A percentile compares a stretch with the other conserved stretches of the same genome.
These are phyloP conservation scores for Bryum argenteum DNA, from an alignment of 225 moss, liverwort and hornwort genomes.

Conservation along the genomic window DNA sequence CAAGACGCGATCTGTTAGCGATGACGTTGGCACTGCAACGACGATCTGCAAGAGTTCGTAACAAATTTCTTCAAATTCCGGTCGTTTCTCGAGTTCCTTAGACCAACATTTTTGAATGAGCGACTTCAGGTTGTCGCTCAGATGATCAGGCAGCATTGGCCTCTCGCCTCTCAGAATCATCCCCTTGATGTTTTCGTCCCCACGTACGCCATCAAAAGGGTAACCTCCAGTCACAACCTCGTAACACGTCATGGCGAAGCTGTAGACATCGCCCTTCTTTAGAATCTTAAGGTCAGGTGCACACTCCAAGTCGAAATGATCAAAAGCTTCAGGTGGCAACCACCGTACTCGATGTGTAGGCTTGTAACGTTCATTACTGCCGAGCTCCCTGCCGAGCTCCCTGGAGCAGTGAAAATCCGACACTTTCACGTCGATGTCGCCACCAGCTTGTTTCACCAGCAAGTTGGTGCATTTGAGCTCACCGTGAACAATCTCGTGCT, in stretches of 20 bases:
- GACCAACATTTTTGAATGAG: not conserved
- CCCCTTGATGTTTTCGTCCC: not conserved
- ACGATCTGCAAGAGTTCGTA: not conserved
- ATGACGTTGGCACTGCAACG: no score
- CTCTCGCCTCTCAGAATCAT: not conserved
- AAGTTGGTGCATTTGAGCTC: slow-evolving; percentile 44
- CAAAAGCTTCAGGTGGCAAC: slow-evolving; percentile 12
- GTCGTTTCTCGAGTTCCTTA: not conserved
- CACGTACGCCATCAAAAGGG: not conserved
- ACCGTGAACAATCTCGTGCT: slow-evolving; percentile 32
- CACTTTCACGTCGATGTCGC: slow-evolving; percentile 42
- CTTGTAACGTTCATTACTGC: not conserved
- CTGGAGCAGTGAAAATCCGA: slow-evolving; percentile 40
- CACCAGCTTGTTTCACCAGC: slow-evolving; percentile 25
- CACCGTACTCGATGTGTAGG: not conserved
- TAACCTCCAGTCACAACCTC: not conserved
- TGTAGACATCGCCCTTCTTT: slow-evolving; percentile 38
- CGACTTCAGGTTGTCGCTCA: not conserved
- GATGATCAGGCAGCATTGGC: not conserved
- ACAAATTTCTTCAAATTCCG: not conserved
- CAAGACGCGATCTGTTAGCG: no score
- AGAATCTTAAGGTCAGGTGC: slow-evolving; percentile 1
- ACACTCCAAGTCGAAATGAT: not conserved
- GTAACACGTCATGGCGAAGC: slow-evolving; percentile 30
- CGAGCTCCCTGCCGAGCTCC: no score